Base-by-base conservation (phyloP, 768 basidiomycete genomes). In the Lactifluus echinatus region DNA sequence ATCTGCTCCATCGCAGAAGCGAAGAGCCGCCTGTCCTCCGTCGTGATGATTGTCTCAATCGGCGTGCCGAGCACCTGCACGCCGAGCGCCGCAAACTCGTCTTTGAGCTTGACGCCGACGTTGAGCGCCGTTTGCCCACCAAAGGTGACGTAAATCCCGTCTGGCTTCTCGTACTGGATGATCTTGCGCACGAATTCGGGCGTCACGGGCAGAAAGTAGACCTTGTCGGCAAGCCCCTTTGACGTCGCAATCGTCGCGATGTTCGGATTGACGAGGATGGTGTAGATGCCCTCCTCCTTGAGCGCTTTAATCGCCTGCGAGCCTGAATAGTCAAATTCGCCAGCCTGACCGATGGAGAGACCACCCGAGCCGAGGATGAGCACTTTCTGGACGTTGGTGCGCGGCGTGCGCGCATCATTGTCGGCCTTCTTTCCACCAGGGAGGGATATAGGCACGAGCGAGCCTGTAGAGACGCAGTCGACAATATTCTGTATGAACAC, bases 301-400 rank as follows among this genome's bases (percentile, higher is more conserved):
- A 99, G 80, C 10, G 96, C 96, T 73, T 99, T 99, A 80, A 99
- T 95, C 12, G 96, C 95, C 70, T 99, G 96, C 37, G 93, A 95
- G 61, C 96, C 96, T 0, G 96, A 98, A 74, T 99, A 99, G 73
- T 99, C 96, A 73, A 99, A 99, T 72, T 99, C 96, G 64, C 96
- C 96, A 0, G 96, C 96, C 69, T 99, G 96, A 49, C 96, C 96
- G 63, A 99, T 99, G 11, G 94, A 97, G 19, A 99, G 76, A 62
- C 96, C 96, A 28, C 96, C 96, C 6, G 95, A 97, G 46, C 96
- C 96, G 50, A 99, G 84, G 63, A 99, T 92, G 65, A 99, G 79
- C 53, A 99, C 94, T 74, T 99, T 99, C 66, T 80, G 82, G 51
- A 96, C 92, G 60, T 86, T 79, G 56, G 79, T 79, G 60, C 83